Evolutionary conservation across 352 stramenopile genomes (phyloP).

Genomic region (Globisporangium ultimum): DNA sequence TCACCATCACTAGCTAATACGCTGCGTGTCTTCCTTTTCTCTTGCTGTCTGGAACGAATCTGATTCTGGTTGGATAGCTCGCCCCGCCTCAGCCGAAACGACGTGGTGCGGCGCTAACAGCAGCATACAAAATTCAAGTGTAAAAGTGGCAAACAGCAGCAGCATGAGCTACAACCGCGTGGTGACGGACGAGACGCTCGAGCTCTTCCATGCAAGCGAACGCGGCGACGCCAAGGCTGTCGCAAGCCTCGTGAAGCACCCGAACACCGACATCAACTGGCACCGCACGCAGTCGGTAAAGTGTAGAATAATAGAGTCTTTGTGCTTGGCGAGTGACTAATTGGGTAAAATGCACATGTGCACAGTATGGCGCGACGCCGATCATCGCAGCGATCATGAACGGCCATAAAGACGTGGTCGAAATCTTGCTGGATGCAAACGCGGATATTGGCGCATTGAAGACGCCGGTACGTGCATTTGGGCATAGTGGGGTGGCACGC

Average conservation of each 20-base stretch:
- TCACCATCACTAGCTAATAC: constrained; percentile 14
- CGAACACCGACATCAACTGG: constrained; percentile 66
- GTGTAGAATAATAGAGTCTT: background rate
- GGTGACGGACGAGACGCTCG: constrained; percentile 51
- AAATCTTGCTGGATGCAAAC: constrained; percentile 52
- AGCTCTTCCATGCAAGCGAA: constrained; percentile 58
- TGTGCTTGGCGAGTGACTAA: background rate
- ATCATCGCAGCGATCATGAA: constrained; percentile 68
- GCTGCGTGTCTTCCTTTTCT: constrained; percentile 4
- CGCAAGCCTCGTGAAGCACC: constrained; percentile 35
- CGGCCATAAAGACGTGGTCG: constrained; percentile 47
- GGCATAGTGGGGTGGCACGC: no score
- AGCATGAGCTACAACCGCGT: constrained; percentile 68
- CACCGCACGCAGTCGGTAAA: constrained; percentile 58
- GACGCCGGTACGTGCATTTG: constrained; percentile 39
- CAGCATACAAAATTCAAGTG: constrained; percentile 1
- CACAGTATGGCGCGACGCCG: constrained; percentile 67
- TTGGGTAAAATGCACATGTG: background rate
- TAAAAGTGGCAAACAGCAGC: background rate
- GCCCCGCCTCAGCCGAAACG: constrained; percentile 3
- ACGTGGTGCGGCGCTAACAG: constrained; percentile 3
- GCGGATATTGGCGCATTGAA: constrained; percentile 64
- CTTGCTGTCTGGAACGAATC: background rate
- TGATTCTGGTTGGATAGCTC: constrained; percentile 2
- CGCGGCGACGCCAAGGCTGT: constrained; percentile 46